A percentile compares a stretch with the other conserved stretches of the same genome.
Conservation (phyloP, 495 filamentous ascomycete genomes). For the Margaritispora aquatica region DNA sequence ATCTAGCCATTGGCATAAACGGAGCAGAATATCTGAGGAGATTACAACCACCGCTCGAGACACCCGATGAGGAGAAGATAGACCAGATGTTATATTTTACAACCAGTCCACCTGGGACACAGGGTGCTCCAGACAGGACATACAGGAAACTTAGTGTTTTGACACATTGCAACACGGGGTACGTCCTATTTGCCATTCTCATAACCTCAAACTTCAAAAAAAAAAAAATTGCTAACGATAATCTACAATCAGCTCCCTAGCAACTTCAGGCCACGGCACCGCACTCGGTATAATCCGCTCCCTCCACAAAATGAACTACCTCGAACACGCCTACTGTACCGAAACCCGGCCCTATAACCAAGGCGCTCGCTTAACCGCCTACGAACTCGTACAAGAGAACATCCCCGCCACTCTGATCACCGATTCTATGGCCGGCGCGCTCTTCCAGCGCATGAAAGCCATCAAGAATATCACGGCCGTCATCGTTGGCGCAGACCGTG, state of each 20-base stretch:
- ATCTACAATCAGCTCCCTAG: conserved; percentile 64
- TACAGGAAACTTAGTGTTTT: conserved; percentile 59
- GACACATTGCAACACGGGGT: conserved; percentile 98
- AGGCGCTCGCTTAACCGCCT: conserved; percentile 89
- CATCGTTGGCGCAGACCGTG: conserved; percentile 90
- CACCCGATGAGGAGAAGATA: conserved; percentile 25
- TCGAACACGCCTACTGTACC: conserved; percentile 86
- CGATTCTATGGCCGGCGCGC: conserved; percentile 89
- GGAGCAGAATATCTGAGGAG: conserved; percentile 75
- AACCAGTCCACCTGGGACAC: conserved; percentile 25
- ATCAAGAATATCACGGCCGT: conserved; percentile 67
- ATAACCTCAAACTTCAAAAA: neutral
- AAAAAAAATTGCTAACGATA: too few relatives aligned
- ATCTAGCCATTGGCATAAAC: conserved; percentile 72
- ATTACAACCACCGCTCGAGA: conserved; percentile 29
- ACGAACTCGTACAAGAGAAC: conserved; percentile 86
- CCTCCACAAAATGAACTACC: conserved; percentile 53
- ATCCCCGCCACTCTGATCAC: conserved; percentile 93
- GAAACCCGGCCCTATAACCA: conserved; percentile 98
- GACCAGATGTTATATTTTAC: conserved; percentile 30
- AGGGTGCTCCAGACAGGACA: conserved; percentile 22
- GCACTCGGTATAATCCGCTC: conserved; percentile 89
- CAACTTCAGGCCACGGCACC: conserved; percentile 94
- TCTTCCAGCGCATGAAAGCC: conserved; percentile 56
- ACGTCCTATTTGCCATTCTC: conserved; percentile 21